phyloP scores from a whole-genome alignment of 306 rosid species.

The Bauhinia variegata region DNA sequence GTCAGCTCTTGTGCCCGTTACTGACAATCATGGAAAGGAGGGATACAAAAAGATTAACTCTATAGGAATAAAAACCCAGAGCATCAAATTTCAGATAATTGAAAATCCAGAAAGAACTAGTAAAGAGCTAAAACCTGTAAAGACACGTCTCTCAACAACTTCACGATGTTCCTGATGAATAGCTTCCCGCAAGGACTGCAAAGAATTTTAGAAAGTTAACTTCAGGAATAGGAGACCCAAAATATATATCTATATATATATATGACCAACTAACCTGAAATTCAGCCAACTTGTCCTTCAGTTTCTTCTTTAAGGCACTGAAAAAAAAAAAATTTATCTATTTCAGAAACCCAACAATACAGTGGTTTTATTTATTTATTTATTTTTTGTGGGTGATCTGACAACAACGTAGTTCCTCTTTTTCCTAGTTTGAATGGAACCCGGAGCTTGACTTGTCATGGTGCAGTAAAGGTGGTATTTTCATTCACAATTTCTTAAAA shows the following conservation, averaged over 20 bases:
- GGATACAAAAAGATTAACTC: slow-evolving; percentile 23
- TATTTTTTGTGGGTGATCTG: background rate
- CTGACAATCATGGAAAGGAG: slow-evolving; percentile 53
- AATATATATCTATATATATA: no score
- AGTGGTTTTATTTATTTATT: no score
- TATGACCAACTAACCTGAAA: slow-evolving; percentile 72
- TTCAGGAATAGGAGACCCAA: background rate
- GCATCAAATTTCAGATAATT: slow-evolving; percentile 36
- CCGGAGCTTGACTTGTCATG: slow-evolving; percentile 16
- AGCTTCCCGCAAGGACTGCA: slow-evolving; percentile 73
- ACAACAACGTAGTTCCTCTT: background rate
- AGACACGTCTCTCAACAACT: slow-evolving; percentile 94
- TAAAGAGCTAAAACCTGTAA: slow-evolving; percentile 66
- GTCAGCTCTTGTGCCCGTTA: slow-evolving; percentile 84
- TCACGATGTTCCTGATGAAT: slow-evolving; percentile 90
- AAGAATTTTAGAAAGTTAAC: slow-evolving; percentile 28
- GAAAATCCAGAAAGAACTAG: slow-evolving; percentile 4
- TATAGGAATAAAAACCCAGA: slow-evolving; percentile 18
- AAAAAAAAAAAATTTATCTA: background rate
- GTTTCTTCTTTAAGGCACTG: slow-evolving; percentile 88
- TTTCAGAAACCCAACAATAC: slow-evolving; percentile 1
- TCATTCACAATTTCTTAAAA: no score
- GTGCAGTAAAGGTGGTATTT: slow-evolving; percentile 1
- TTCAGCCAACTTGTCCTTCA: slow-evolving; percentile 94
- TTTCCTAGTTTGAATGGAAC: slow-evolving; percentile 5